Evolutionary conservation across 2,329 filamentous ascomycete genomes (phyloP).

Genomic region (Alternaria novae-zelandiae): DNA sequence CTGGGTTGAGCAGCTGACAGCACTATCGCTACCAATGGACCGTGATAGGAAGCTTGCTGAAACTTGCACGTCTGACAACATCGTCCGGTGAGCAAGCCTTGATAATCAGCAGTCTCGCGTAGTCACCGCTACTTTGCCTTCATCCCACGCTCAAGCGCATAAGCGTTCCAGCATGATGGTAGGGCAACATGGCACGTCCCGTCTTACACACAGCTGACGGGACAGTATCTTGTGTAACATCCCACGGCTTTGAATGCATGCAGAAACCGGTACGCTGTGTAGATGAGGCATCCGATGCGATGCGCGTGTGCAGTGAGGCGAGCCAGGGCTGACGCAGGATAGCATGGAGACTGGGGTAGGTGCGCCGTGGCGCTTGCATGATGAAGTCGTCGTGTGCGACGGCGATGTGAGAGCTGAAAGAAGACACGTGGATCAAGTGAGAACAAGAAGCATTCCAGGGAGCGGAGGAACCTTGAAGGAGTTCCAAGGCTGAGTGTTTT

Average conservation of each 20-base stretch:
- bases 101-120: not conserved
- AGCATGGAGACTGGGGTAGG: not conserved
- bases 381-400: not conserved
- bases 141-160: not conserved
- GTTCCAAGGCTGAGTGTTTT: not conserved
- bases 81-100: not conserved
- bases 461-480: not conserved
- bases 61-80: not conserved
- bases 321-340: not conserved
- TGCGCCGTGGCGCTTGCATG: not conserved
- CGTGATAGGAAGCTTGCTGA: not conserved
- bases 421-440: not conserved
- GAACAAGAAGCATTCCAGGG: too few relatives aligned
- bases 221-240: not conserved
- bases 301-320: not conserved
- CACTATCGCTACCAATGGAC: not conserved
- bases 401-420: not conserved
- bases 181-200: not conserved
- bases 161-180: not conserved
- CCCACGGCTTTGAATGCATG: not conserved
- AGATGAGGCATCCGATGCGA: not conserved
- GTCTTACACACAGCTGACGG: not conserved
- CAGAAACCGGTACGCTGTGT: not conserved
- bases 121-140: not conserved
- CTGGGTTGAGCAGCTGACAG: not conserved